phyloP scores from a whole-genome alignment of 352 stramenopile species.

The Phytophthora sansomeana region DNA sequence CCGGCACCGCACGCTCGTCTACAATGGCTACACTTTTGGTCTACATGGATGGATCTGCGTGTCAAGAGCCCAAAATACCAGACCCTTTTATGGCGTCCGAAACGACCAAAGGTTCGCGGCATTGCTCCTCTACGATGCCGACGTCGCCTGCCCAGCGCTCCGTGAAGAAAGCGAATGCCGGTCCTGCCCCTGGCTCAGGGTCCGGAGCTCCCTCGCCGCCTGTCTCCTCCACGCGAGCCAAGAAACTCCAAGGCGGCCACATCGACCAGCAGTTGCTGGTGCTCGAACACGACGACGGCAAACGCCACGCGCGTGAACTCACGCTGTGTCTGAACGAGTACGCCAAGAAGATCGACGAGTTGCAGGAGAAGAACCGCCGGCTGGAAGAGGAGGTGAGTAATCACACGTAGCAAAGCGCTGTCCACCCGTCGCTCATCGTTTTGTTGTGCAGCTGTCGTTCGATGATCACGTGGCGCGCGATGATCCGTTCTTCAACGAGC shows the following conservation, averaged over 20 bases:
- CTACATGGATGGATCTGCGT: conserved; percentile 8
- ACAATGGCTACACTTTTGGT: conserved; percentile 26
- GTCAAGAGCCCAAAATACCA: conserved; percentile 32
- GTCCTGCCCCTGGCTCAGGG: background rate
- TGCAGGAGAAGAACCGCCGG: conserved; percentile 81
- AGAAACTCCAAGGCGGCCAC: conserved; percentile 52
- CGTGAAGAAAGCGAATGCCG: conserved; percentile 18
- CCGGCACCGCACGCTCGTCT: conserved; percentile 28
- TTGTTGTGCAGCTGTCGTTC: conserved; percentile 67
- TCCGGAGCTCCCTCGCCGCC: conserved; percentile 8
- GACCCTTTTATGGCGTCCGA: conserved; percentile 38
- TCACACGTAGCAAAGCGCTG: conserved; percentile 3
- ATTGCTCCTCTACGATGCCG: conserved; percentile 19
- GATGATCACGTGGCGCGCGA: conserved; percentile 71
- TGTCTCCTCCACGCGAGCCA: conserved; percentile 19
- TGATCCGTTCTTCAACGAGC: conserved; percentile 82
- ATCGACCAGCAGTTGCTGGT: conserved; percentile 76
- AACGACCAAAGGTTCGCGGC: conserved; percentile 16
- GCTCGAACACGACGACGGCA: conserved; percentile 78
- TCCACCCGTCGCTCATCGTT: conserved; percentile 16
- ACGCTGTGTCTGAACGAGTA: conserved; percentile 74
- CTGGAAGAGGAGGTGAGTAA: conserved; percentile 74
- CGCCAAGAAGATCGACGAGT: conserved; percentile 76
- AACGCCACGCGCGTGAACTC: conserved; percentile 73
- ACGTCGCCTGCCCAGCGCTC: conserved; percentile 31